Evolutionary conservation across 2,329 filamentous ascomycete genomes (phyloP).

Genomic region (Epichloe brachyelytri): DNA sequence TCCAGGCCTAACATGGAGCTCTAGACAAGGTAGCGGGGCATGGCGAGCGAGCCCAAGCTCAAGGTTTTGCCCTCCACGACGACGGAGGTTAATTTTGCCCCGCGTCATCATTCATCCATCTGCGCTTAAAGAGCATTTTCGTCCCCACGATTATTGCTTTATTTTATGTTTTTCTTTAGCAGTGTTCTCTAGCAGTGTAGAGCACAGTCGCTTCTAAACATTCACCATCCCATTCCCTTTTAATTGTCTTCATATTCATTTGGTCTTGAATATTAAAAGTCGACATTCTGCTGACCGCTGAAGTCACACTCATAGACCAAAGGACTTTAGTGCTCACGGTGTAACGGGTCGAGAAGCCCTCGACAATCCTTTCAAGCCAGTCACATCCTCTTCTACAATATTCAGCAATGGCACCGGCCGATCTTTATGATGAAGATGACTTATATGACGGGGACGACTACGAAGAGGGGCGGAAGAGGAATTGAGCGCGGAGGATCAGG

Average conservation of each 20-base stretch:
- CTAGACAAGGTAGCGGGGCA: not conserved
- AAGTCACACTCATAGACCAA: not conserved
- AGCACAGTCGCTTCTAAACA: not conserved
- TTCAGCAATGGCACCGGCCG: constrained; percentile 10
- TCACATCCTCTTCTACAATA: not conserved
- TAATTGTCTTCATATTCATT: not conserved
- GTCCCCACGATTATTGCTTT: not conserved
- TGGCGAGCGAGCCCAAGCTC: not conserved
- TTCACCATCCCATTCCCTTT: not conserved
- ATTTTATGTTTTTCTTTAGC: not conserved
- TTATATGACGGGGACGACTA: constrained; percentile 36
- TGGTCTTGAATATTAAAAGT: not conserved
- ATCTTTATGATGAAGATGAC: constrained; percentile 35
- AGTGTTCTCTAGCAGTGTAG: too few species aligned
- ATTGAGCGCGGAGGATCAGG: constrained; percentile 34
- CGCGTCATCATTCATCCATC: not conserved
- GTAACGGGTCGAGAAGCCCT: not conserved
- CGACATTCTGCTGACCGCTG: not conserved
- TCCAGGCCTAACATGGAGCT: not conserved
- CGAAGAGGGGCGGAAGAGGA: constrained; percentile 32
- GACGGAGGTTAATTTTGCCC: not conserved
- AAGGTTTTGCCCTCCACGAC: not conserved
- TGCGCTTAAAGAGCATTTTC: not conserved
- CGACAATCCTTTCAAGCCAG: not conserved
- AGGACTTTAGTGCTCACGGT: not conserved